Conservation (phyloP, 2,329 filamentous ascomycete genomes). For the Hypoxylon sp. region DNA sequence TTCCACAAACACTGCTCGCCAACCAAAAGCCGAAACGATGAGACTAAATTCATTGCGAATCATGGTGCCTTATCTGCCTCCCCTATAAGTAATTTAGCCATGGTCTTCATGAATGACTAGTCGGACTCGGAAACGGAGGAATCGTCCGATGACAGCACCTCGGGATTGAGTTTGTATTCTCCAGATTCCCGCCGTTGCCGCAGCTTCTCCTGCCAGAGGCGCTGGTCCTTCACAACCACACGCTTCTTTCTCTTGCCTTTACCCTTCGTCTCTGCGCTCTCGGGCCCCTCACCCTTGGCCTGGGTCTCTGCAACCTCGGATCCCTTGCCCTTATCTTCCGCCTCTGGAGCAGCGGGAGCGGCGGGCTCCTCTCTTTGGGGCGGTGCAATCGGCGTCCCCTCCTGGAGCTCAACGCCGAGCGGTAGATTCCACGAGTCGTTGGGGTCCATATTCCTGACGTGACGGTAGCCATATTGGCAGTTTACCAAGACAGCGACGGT, state of each 20-base stretch:
- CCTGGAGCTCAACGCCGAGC: neutral
- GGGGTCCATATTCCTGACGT: neutral
- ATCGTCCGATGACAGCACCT: neutral
- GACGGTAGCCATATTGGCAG: constrained; percentile 12
- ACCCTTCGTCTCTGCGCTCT: neutral
- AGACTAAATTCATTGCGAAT: neutral
- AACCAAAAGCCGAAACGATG: neutral
- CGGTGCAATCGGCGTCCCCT: neutral
- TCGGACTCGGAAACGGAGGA: neutral
- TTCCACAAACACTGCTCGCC: too few relatives aligned
- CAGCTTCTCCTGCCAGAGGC: neutral
- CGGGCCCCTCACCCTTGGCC: neutral
- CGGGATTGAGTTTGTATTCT: neutral
- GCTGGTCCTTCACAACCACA: neutral
- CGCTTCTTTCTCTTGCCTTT: neutral
- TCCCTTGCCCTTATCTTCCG: neutral
- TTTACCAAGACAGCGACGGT: neutral
- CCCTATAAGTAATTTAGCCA: neutral
- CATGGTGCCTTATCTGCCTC: neutral
- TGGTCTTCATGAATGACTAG: neutral
- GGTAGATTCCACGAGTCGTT: neutral
- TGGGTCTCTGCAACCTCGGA: too few relatives aligned
- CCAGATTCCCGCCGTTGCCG: neutral
- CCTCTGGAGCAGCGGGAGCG: neutral
- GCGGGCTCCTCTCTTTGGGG: neutral